Percentiles rank a stretch among this genome's conserved stretches.
These are phyloP conservation scores for Colletotrichum caudatum DNA, from an alignment of 2,329 filamentous ascomycete species.

Conservation along the genomic window DNA sequence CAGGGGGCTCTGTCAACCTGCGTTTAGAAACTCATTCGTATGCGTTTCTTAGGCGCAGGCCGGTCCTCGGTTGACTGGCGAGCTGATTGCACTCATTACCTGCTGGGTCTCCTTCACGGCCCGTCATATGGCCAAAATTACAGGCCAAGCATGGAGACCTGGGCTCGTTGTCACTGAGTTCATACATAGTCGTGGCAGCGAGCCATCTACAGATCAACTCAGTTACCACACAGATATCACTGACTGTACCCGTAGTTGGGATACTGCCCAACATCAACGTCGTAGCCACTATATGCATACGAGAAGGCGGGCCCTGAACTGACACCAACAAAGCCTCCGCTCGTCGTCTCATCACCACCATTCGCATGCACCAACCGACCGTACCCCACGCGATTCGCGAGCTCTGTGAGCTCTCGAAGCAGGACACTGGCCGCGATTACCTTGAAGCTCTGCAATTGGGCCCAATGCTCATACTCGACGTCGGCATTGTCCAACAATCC, in stretches of 20 bases:
- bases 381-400: slow-evolving; percentile 24
- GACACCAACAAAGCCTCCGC: slow-evolving; percentile 28
- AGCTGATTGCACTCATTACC: neutral
- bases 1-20: neutral
- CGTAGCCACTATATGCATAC: slow-evolving; percentile 33
- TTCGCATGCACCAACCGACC: slow-evolving; percentile 2
- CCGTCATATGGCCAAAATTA: no score
- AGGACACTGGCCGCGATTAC: slow-evolving; percentile 54
- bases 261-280: slow-evolving; percentile 36
- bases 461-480: slow-evolving; percentile 26
- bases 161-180: no score
- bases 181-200: no score
- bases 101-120: no score
- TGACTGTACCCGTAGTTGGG: slow-evolving; percentile 34
- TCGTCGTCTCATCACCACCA: neutral
- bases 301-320: slow-evolving; percentile 11
- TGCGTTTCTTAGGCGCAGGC: neutral
- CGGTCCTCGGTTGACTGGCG: neutral
- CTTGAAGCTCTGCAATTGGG: slow-evolving; percentile 51
- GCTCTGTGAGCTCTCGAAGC: slow-evolving; percentile 46
- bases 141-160: neutral
- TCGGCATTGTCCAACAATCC: slow-evolving; percentile 39
- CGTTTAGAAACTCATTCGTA: neutral
- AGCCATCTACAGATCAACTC: no score
- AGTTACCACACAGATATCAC: slow-evolving; percentile 7